phyloP scores from a whole-genome alignment of 805 yeast species.

The Wickerhamomyces hampshirensis region DNA sequence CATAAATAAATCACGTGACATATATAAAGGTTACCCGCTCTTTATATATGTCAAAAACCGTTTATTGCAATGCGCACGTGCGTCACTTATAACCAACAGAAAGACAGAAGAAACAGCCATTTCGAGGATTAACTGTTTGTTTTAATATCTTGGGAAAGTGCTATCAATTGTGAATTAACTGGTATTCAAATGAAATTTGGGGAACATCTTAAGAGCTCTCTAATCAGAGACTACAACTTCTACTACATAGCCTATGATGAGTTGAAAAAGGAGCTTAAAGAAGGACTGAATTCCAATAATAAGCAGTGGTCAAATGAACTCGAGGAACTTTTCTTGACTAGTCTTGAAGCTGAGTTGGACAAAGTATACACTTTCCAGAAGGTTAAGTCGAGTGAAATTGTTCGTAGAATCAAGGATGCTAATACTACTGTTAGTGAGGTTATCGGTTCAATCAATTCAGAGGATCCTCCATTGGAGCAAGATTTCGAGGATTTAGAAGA shows the following conservation, averaged over 20 bases:
- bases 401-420: slow-evolving; percentile 77
- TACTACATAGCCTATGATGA: slow-evolving; percentile 92
- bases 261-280: slow-evolving; percentile 74
- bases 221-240: slow-evolving; percentile 84
- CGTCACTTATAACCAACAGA: too few species aligned
- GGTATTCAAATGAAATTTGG: slow-evolving; percentile 99
- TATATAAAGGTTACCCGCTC: too few species aligned
- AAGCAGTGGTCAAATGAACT: slow-evolving; percentile 66
- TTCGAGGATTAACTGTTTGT: too few species aligned
- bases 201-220: slow-evolving; percentile 82
- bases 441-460: slow-evolving; percentile 49
- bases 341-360: slow-evolving; percentile 78
- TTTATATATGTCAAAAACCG: too few species aligned
- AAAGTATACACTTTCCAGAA: slow-evolving; percentile 90
- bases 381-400: slow-evolving; percentile 81
- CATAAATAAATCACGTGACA: too few species aligned
- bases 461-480: slow-evolving; percentile 50
- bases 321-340: slow-evolving; percentile 76
- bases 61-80: too few species aligned
- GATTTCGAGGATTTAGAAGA: slow-evolving; percentile 73
- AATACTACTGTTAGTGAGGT: slow-evolving; percentile 69
- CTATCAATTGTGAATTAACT: too few species aligned
- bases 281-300: slow-evolving; percentile 54
- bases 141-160: too few species aligned
- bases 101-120: too few species aligned